Percentiles rank a stretch among this genome's conserved stretches.
These are phyloP conservation scores for Oidium heveae DNA, from an alignment of 2,329 filamentous ascomycete genomes.

Conservation along the genomic window DNA sequence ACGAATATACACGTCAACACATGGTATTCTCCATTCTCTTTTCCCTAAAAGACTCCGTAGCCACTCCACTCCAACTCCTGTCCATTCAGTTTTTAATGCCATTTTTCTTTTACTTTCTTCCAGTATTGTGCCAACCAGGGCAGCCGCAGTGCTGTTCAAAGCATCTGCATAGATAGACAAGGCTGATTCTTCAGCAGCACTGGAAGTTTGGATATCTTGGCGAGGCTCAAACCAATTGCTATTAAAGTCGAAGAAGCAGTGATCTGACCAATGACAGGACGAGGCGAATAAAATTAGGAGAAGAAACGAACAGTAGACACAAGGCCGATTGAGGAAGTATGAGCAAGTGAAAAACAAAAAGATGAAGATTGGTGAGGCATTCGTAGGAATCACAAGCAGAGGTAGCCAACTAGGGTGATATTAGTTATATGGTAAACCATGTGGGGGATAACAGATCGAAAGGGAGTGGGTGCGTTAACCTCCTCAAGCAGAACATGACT, in stretches of 20 bases:
- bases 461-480: constrained; percentile 16
- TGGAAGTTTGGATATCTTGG: constrained; percentile 8
- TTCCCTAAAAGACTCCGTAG: constrained; percentile 55
- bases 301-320: constrained; percentile 91
- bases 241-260: constrained; percentile 75
- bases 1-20: constrained; percentile 66
- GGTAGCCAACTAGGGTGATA: constrained; percentile 43
- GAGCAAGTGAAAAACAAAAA: constrained; percentile 78
- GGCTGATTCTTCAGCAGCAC: constrained; percentile 1
- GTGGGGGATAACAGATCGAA: too few species aligned
- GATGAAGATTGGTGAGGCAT: constrained; percentile 65
- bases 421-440: constrained; percentile 4
- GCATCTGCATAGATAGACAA: constrained; percentile 15
- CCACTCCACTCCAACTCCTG: constrained; percentile 65
- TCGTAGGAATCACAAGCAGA: constrained; percentile 69
- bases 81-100: constrained; percentile 36
- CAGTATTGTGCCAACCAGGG: constrained; percentile 39
- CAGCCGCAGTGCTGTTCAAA: constrained; percentile 43
- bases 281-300: constrained; percentile 86
- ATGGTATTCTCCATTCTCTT: constrained; percentile 76
- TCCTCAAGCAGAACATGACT: constrained; percentile 35
- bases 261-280: constrained; percentile 70
- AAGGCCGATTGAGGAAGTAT: constrained; percentile 88
- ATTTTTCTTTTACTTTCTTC: constrained; percentile 28
- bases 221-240: constrained; percentile 88